A percentile compares a stretch with the other conserved stretches of the same genome.
These are phyloP conservation scores for Acephala macrosclerotiorum DNA, from an alignment of 2,329 filamentous ascomycete species.

Conservation along the genomic window DNA sequence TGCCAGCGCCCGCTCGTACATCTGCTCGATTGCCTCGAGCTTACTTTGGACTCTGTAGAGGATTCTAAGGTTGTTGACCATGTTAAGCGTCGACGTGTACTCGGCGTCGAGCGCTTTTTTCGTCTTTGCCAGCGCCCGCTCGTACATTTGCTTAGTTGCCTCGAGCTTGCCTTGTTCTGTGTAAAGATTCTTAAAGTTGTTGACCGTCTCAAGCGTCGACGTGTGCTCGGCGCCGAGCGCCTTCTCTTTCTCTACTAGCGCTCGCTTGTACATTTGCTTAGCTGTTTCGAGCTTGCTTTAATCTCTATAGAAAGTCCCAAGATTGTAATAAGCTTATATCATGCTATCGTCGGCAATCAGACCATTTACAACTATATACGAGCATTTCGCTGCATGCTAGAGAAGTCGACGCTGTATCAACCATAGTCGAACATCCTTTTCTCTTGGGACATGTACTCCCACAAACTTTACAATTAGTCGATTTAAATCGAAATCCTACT, in stretches of 20 bases:
- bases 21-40: slow-evolving; percentile 2
- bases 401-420: slow-evolving; percentile 23
- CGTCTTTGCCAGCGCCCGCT: too few species aligned
- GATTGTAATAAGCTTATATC: slow-evolving; percentile 19
- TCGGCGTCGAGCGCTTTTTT: slow-evolving; percentile 2
- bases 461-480: slow-evolving; percentile 20
- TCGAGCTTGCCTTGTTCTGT: too few species aligned
- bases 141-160: too few species aligned
- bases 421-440: slow-evolving; percentile 10
- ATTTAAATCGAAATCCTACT: slow-evolving; percentile 19
- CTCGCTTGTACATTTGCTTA: slow-evolving; percentile 10
- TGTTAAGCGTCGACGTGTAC: too few species aligned
- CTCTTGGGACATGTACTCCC: slow-evolving; percentile 11
- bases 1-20: slow-evolving; percentile 10
- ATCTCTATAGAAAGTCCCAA: slow-evolving; percentile 6
- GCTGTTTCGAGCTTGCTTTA: slow-evolving; percentile 1
- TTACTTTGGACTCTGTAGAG: slow-evolving; percentile 6
- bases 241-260: slow-evolving; percentile 8
- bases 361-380: slow-evolving; percentile 22
- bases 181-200: too few species aligned
- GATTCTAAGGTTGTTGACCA: slow-evolving; percentile 17
- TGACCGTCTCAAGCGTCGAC: slow-evolving; percentile 3
- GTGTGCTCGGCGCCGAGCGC: neutral
- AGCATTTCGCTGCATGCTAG: slow-evolving; percentile 20
- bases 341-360: slow-evolving; percentile 27